Evolutionary conservation across 208 protist genomes (phyloP).

Genomic region (Spongospora subterranea): DNA sequence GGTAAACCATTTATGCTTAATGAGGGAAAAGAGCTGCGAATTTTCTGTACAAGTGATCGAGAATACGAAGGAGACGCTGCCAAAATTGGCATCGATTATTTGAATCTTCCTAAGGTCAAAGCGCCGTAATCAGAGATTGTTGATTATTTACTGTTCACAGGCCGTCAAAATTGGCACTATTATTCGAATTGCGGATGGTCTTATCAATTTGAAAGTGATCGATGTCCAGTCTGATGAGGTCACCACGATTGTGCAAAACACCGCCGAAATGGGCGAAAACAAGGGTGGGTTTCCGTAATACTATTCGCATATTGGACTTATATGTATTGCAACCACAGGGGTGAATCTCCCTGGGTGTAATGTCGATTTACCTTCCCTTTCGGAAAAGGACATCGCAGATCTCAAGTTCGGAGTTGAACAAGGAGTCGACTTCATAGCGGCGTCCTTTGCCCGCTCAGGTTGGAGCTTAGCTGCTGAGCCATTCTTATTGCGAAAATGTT

Average conservation of each 20-base stretch:
- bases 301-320: neutral
- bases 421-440: conserved; percentile 96
- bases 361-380: conserved; percentile 60
- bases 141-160: conserved; percentile 64
- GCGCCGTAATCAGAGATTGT: conserved; percentile 35
- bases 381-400: conserved; percentile 85
- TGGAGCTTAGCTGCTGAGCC: neutral
- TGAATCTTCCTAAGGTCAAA: conserved; percentile 74
- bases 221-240: conserved; percentile 62
- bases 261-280: conserved; percentile 70
- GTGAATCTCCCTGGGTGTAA: conserved; percentile 63
- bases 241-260: conserved; percentile 59
- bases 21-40: neutral
- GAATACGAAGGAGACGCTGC: conserved; percentile 75
- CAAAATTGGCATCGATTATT: conserved; percentile 86
- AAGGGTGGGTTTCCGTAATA: conserved; percentile 61
- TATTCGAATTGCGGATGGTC: conserved; percentile 95
- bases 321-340: conserved; percentile 24
- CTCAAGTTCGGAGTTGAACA: conserved; percentile 90
- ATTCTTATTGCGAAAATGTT: conserved; percentile 21
- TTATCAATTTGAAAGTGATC: conserved; percentile 86
- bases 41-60: neutral
- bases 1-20: conserved; percentile 72
- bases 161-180: conserved; percentile 76
- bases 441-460: conserved; percentile 93